A percentile compares a stretch with the other conserved stretches of the same genome.
Evolutionary conservation across 768 basidiomycete genomes (phyloP).

Genomic region (Pluteus cervinus): DNA sequence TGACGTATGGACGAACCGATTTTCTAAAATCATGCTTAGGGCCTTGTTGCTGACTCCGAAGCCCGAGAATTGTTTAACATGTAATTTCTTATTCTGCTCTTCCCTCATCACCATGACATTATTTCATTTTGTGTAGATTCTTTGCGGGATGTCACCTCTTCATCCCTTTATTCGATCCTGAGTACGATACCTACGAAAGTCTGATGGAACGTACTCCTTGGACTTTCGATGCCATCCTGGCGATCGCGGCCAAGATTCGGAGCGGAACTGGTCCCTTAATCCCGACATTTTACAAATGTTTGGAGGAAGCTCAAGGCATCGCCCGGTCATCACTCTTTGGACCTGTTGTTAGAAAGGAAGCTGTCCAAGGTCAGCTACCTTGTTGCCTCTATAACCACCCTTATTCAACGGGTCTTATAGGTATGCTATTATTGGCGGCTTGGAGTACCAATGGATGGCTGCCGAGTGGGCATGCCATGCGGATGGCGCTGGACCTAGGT

Average conservation of each 20-base stretch:
- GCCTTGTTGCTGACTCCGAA: constrained; percentile 79
- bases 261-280: constrained; percentile 84
- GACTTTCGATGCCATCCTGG: constrained; percentile 92
- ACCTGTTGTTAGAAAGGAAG: constrained; percentile 90
- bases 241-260: constrained; percentile 88
- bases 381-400: constrained; percentile 10
- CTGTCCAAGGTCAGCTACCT: constrained; percentile 70
- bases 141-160: constrained; percentile 96
- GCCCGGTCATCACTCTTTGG: constrained; percentile 92
- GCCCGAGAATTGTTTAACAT: constrained; percentile 91
- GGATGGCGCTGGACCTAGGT: constrained; percentile 93
- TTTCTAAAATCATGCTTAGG: constrained; percentile 33
- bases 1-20: constrained; percentile 1
- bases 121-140: constrained; percentile 58
- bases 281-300: constrained; percentile 82
- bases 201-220: constrained; percentile 91
- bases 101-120: constrained; percentile 22
- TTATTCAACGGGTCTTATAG: constrained; percentile 30
- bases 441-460: constrained; percentile 96
- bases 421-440: constrained; percentile 86
- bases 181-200: constrained; percentile 90
- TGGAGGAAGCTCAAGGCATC: constrained; percentile 95
- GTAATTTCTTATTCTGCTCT: constrained; percentile 38
- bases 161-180: constrained; percentile 90
- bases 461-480: constrained; percentile 91